These are phyloP conservation scores for Calonectria pseudoturangicola DNA, from an alignment of 2,329 filamentous ascomycete species.

Conservation along the genomic window DNA sequence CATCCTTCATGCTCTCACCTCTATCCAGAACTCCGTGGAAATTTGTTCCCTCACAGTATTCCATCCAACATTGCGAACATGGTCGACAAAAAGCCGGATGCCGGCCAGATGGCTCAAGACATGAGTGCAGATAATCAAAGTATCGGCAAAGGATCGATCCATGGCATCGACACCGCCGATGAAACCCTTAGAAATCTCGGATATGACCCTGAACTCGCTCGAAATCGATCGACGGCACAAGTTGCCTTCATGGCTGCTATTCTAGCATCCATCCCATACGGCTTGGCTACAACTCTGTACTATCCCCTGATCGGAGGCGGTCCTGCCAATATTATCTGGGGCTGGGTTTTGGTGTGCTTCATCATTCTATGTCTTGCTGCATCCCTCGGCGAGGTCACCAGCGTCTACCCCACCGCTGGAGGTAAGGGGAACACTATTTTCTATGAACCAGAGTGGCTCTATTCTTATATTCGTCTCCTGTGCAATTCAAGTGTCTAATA, in stretches of 20 bases:
- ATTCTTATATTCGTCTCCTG: too few species aligned
- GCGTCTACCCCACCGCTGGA: constrained; percentile 29
- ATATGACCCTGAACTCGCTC: constrained; percentile 19
- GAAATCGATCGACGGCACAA: constrained; percentile 26
- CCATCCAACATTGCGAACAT: background rate
- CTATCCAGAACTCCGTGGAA: background rate
- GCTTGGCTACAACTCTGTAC: constrained; percentile 19
- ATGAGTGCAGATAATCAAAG: background rate
- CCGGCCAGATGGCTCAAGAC: background rate
- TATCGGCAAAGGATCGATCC: background rate
- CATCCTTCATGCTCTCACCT: background rate
- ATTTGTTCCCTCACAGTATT: too few species aligned
- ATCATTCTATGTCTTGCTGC: constrained; percentile 22
- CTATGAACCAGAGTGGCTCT: background rate
- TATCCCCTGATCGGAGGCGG: constrained; percentile 18
- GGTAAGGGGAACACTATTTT: constrained; percentile 3
- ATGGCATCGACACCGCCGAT: background rate
- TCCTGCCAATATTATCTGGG: constrained; percentile 25
- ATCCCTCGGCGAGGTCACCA: constrained; percentile 22
- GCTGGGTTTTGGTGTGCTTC: background rate
- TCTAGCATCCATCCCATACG: constrained; percentile 24
- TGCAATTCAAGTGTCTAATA: background rate
- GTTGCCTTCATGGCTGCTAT: constrained; percentile 25
- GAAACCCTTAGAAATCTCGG: constrained; percentile 18
- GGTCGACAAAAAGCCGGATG: background rate